phyloP scores from a whole-genome alignment of 2,329 filamentous ascomycete genomes.

The Davidsoniella neocaledoniae region DNA sequence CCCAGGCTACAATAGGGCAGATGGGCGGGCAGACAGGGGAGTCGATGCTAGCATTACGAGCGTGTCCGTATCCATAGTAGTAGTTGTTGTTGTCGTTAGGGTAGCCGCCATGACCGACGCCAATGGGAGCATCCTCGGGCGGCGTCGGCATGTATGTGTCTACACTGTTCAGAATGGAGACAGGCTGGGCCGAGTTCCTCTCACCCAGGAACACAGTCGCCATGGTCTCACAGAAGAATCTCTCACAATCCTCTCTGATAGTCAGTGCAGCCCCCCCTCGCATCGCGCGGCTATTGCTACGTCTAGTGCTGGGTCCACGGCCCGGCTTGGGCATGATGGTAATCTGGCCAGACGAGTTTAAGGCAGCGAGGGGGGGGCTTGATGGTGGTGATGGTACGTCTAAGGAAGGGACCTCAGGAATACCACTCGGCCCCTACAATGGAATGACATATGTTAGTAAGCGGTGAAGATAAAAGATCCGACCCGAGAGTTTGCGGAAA shows the following conservation, averaged over 20 bases:
- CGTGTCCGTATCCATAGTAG: background rate
- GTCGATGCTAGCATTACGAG: background rate
- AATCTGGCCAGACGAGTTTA: conserved; percentile 47
- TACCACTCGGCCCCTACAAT: conserved; percentile 65
- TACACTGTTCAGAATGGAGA: conserved; percentile 79
- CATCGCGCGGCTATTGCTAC: conserved; percentile 29
- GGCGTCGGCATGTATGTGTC: background rate
- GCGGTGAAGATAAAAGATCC: background rate
- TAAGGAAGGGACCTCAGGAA: conserved; percentile 80
- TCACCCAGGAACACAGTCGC: conserved; percentile 90
- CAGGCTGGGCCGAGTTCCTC: conserved; percentile 59
- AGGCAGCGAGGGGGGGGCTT: conserved; percentile 77
- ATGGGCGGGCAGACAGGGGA: conserved; percentile 12
- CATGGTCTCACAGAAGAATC: conserved; percentile 97
- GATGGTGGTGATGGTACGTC: conserved; percentile 68
- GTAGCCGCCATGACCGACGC: background rate
- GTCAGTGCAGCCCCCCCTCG: conserved; percentile 87
- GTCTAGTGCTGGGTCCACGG: conserved; percentile 17
- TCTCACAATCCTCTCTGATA: conserved; percentile 99
- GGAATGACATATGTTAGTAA: conserved; percentile 13
- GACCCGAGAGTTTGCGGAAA: background rate
- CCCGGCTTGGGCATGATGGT: conserved; percentile 42
- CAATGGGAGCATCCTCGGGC: conserved; percentile 14
- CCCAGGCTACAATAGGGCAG: conserved; percentile 39
- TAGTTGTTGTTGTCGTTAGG: background rate